Percentiles rank a stretch among this genome's conserved stretches.
These are phyloP conservation scores for Xylaria sp. DNA, from an alignment of 2,329 filamentous ascomycete species.

Conservation along the genomic window DNA sequence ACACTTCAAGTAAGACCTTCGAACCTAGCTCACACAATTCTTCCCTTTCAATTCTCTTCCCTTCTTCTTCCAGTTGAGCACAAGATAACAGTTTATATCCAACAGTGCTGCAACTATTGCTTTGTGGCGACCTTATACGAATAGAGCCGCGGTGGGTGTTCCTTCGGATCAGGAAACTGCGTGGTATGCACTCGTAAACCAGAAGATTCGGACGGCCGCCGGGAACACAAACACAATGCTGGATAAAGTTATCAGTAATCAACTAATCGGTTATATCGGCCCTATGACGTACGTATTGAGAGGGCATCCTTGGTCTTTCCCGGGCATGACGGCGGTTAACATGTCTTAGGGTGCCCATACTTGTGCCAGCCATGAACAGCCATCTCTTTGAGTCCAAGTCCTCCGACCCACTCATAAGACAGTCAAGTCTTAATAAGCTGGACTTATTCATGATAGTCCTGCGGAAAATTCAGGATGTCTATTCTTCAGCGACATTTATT, in stretches of 20 bases:
- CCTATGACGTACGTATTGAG: slow-evolving; percentile 28
- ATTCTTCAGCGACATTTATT: slow-evolving; percentile 34
- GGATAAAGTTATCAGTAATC: slow-evolving; percentile 30
- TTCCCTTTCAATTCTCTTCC: not conserved
- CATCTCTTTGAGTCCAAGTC: slow-evolving; percentile 35
- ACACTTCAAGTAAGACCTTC: slow-evolving; percentile 28
- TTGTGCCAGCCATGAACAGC: slow-evolving; percentile 35
- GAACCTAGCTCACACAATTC: not conserved
- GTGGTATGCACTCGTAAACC: slow-evolving; percentile 26
- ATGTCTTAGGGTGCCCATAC: slow-evolving; percentile 24
- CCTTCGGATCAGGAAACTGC: slow-evolving; percentile 18
- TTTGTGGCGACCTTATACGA: slow-evolving; percentile 30
- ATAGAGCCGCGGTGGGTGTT: slow-evolving; percentile 11
- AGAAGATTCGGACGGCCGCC: slow-evolving; percentile 31
- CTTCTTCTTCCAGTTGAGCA: not conserved
- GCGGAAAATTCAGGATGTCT: slow-evolving; percentile 31
- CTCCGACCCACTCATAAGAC: slow-evolving; percentile 32
- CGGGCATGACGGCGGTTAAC: not conserved
- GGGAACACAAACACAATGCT: slow-evolving; percentile 24
- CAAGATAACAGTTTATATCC: not conserved
- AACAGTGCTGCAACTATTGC: slow-evolving; percentile 28
- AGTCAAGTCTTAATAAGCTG: slow-evolving; percentile 34
- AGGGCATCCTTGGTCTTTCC: not conserved
- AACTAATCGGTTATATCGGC: slow-evolving; percentile 32
- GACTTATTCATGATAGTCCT: slow-evolving; percentile 35